Base-by-base conservation (phyloP, 2,329 filamentous ascomycete genomes). In the Diaporthe nobilis region DNA sequence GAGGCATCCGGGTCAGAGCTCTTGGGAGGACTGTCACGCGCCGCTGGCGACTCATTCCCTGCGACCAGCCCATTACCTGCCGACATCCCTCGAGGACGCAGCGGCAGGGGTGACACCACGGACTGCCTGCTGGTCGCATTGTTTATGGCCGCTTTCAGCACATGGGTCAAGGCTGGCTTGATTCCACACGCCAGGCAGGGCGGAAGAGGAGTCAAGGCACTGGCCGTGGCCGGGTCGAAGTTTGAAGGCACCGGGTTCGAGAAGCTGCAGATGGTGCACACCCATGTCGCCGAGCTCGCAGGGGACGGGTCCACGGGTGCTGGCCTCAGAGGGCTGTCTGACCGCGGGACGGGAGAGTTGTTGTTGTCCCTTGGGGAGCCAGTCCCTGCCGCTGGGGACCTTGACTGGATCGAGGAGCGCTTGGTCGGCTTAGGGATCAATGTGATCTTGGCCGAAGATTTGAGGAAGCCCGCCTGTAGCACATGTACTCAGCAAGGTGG, bases 241-340 rank as follows among this genome's bases (percentile, higher is more conserved):
- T 98, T 98, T 51, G 94, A 94, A 0, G 97, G 96, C 1, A 98
- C 92, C 0, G 95, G 93, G 81, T 98, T 98, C 13, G 96, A 96
- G 82, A 98, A 97, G 79, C 94, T 96, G 87, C 96, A 98, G 81
- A 98, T 98, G 2, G 94, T 94, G 85, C 96, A 98, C 28, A 98
- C 93, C 96, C 96, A 98, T 5, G 95, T 98, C 8, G 94, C 95
- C 76, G 88, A 90, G 78, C 88, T 89, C 20, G 87, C 83, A 20
- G 89, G 85, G 1, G 87, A 79, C 44, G 90, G 86, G 22, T 88
- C 86, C 85, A 84, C 74, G 79, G 85, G 78, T 80, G 86, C 81
- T 55, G 84, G 80, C 75, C 87, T 83, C 77, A 87, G 85, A 3
- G 85, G 82, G 58, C 84, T 85, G 49, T 88, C 86, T 34, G 85